Conservation (phyloP, 768 basidiomycete species). For the Xerocomellus chrysenteron region DNA sequence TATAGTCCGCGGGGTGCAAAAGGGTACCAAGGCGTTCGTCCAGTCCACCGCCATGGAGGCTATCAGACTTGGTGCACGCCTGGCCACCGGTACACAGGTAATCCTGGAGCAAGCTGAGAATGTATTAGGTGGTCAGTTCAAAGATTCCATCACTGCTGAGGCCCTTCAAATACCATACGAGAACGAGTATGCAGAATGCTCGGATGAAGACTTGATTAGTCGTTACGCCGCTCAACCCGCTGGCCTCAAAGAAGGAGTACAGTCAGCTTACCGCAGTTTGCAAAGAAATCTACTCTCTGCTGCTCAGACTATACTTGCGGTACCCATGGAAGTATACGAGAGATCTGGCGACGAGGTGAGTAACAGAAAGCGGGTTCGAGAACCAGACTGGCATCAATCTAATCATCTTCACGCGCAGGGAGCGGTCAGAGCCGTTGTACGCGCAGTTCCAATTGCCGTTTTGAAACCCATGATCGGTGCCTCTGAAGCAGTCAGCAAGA, state of each 20-base stretch:
- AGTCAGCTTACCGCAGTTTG: slow-evolving; percentile 88
- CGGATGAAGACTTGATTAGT: slow-evolving; percentile 66
- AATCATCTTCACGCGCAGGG: slow-evolving; percentile 51
- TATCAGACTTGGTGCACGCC: slow-evolving; percentile 87
- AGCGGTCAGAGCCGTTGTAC: slow-evolving; percentile 88
- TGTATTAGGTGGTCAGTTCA: slow-evolving; percentile 80
- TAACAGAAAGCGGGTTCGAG: background rate
- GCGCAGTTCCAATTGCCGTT: slow-evolving; percentile 96
- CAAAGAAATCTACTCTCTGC: slow-evolving; percentile 86
- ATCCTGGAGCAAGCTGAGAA: slow-evolving; percentile 94
- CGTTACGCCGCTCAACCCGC: slow-evolving; percentile 90
- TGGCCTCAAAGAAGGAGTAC: slow-evolving; percentile 82
- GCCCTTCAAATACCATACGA: slow-evolving; percentile 49
- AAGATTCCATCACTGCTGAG: slow-evolving; percentile 63
- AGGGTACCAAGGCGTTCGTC: slow-evolving; percentile 90
- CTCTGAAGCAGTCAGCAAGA: slow-evolving; percentile 94
- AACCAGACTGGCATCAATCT: background rate
- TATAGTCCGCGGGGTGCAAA: slow-evolving; percentile 88
- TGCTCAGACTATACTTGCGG: slow-evolving; percentile 96
- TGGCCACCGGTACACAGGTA: slow-evolving; percentile 97
- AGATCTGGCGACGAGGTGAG: slow-evolving; percentile 85
- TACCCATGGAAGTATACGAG: slow-evolving; percentile 99
- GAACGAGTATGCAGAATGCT: slow-evolving; percentile 28
- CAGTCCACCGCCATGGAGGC: slow-evolving; percentile 95
- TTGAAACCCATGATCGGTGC: slow-evolving; percentile 98